A percentile compares a stretch with the other conserved stretches of the same genome.
phyloP scores from a whole-genome alignment of 23 red algal species.

The Cyanidioschyzon merolae region DNA sequence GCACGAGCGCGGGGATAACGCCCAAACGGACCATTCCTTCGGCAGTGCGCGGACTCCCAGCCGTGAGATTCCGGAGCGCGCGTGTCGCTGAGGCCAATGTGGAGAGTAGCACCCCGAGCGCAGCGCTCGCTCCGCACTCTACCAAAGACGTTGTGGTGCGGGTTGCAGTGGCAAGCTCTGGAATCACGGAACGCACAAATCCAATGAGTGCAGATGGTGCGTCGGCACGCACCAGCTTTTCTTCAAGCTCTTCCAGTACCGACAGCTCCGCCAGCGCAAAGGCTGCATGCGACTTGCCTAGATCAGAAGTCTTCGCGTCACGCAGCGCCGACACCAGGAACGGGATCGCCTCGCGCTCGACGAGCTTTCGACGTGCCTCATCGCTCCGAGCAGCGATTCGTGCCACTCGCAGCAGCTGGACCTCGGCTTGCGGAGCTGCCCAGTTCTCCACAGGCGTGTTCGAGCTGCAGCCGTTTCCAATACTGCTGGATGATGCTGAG shows the following conservation, averaged over 20 bases:
- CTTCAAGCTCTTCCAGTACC: slow-evolving; percentile 7
- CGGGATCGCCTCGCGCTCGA: neutral
- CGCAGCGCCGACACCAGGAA: neutral
- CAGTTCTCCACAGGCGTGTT: neutral
- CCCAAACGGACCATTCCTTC: neutral
- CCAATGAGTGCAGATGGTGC: neutral
- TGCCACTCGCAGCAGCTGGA: slow-evolving; percentile 2
- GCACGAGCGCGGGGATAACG: neutral
- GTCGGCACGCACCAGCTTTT: neutral
- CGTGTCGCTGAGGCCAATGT: neutral
- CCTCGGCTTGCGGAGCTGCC: neutral
- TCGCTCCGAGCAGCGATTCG: neutral
- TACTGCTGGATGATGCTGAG: neutral
- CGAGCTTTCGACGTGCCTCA: neutral
- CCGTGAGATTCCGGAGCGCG: neutral
- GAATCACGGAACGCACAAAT: neutral
- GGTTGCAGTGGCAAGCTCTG: neutral
- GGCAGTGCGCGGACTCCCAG: neutral
- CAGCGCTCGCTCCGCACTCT: neutral
- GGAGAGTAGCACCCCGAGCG: neutral
- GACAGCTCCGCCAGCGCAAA: slow-evolving; percentile 12
- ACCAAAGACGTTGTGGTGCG: neutral
- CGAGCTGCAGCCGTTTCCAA: neutral
- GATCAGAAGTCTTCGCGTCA: neutral
- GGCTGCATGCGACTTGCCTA: slow-evolving; percentile 5